Conservation (phyloP, 2,329 filamentous ascomycete genomes). For the Penicillium decumbens region DNA sequence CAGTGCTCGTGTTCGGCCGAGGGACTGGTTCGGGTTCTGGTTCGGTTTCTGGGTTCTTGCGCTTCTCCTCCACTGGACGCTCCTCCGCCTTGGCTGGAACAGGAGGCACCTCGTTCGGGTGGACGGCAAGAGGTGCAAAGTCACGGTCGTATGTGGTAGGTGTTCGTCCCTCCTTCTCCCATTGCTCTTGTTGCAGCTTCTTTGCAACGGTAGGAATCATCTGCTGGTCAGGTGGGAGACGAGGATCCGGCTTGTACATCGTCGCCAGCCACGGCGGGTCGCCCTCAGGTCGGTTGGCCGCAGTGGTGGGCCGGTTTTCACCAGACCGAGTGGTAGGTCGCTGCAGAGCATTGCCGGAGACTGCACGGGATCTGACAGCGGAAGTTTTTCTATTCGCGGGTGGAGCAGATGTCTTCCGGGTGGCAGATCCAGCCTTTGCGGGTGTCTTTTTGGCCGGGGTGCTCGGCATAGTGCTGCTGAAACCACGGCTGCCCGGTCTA, state of each 20-base stretch:
- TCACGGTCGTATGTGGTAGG: constrained; percentile 82
- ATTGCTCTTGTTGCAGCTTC: constrained; percentile 86
- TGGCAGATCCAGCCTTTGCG: constrained; percentile 26
- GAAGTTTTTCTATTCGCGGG: constrained; percentile 38
- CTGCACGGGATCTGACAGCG: constrained; percentile 34
- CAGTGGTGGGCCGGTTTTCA: constrained; percentile 49
- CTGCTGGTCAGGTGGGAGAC: constrained; percentile 89
- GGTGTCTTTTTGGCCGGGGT: constrained; percentile 31
- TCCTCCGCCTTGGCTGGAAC: constrained; percentile 16
- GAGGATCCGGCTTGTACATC: constrained; percentile 92
- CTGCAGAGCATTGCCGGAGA: constrained; percentile 36
- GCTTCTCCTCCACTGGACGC: constrained; percentile 13
- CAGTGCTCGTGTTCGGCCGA: constrained; percentile 42
- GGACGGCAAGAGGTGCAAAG: constrained; percentile 68
- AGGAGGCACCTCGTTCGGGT: constrained; percentile 32
- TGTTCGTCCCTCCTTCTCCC: constrained; percentile 86
- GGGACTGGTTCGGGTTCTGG: constrained; percentile 13
- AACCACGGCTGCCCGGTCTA: constrained; percentile 32
- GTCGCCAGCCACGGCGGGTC: constrained; percentile 93
- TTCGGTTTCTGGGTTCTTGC: constrained; percentile 28
- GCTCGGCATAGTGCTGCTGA: constrained; percentile 22
- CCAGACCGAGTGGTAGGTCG: constrained; percentile 62
- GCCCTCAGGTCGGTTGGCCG: constrained; percentile 73
- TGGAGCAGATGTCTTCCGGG: constrained; percentile 39
- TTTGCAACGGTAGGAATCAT: constrained; percentile 90